Evolutionary conservation across 2,329 filamentous ascomycete species (phyloP), one percentile per base, ranked within the genome.

Genomic region (Penicillium sclerotigenum): DNA sequence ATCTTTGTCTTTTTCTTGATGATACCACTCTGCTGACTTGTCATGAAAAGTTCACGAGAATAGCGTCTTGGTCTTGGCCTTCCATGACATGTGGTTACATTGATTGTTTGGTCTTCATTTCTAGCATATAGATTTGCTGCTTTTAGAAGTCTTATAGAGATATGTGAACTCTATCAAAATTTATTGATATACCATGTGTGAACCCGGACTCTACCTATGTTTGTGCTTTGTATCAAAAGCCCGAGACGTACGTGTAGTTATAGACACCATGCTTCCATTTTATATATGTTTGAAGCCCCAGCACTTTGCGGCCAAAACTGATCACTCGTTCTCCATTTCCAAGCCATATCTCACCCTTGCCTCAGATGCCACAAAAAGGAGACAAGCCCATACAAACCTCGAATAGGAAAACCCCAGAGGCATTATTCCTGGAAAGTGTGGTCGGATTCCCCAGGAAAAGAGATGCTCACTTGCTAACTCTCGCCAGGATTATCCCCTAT

Each of bases 1-100:
- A 13, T 38, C n/a, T 50, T 41, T 31, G 33, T 36, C 13, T 38
- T 45, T 52, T 10, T 53, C 29, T 56, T 47, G 22, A 38, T 47
- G 40, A 56, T 56, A 42, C 29, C 54, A 40, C 34, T 47, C 22
- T 37, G 20, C 20, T 53, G 42, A 41, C 49, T 37, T 47, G 10
- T 8, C 13, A 29, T 34, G 26, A 37, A 50, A 37, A 40, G 16
- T 46, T 46, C 31, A 54, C 20, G 43, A 46, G 49, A 49, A 54
- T 48, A 56, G 49, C 54, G 43, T 54, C 37, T 48, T 56, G 53
- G 36, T 52, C 10, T 52, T 53, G 31, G 26, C 26, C 13, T 38
- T 49, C 36, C 42, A 41, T 42, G 51, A 45, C 29, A 34, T 34
- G 26, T 33, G 14, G 31, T 42, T 52, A 24, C 36, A 48, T 54